Evolutionary conservation across 805 yeast species (phyloP).

Genomic region (Kodamaea restingae): DNA sequence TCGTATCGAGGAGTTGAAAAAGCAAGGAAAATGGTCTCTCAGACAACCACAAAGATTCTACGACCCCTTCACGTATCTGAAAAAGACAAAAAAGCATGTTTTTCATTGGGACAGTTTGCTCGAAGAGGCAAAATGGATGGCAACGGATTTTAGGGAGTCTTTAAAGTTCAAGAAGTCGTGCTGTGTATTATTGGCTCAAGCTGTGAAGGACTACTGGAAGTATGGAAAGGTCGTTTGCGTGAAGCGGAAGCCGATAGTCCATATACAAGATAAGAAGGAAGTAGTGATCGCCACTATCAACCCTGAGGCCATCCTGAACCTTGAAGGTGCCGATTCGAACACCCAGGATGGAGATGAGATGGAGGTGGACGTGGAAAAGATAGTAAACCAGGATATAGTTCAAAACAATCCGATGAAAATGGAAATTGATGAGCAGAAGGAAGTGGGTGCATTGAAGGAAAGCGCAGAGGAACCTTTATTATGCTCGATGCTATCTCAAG

Average conservation of each 20-base stretch:
- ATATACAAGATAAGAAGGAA: conserved; percentile 12
- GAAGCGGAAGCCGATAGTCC: conserved; percentile 43
- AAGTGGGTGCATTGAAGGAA: background rate
- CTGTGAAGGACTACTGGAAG: conserved; percentile 73
- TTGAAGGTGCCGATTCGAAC: background rate
- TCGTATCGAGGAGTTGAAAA: conserved; percentile 85
- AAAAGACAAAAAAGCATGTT: conserved; percentile 26
- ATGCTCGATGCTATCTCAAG: conserved; percentile 3
- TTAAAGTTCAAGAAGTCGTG: conserved; percentile 65
- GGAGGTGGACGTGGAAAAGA: background rate
- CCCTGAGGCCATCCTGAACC: background rate
- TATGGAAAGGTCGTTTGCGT: conserved; percentile 67
- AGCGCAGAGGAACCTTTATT: background rate
- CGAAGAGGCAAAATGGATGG: conserved; percentile 81
- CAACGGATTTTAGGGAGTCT: conserved; percentile 69
- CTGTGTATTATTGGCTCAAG: conserved; percentile 66
- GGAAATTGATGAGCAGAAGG: background rate
- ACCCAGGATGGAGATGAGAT: background rate
- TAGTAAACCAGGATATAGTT: too few species aligned
- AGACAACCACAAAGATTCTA: conserved; percentile 71
- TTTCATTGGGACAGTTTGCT: conserved; percentile 72
- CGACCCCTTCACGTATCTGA: conserved; percentile 54
- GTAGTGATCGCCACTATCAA: conserved; percentile 1
- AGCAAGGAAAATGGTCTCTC: conserved; percentile 86
- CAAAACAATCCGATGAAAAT: too few species aligned